Evolutionary conservation across 192 early-diverging fungal species (phyloP).

Genomic region (Backusella mclennaniae): DNA sequence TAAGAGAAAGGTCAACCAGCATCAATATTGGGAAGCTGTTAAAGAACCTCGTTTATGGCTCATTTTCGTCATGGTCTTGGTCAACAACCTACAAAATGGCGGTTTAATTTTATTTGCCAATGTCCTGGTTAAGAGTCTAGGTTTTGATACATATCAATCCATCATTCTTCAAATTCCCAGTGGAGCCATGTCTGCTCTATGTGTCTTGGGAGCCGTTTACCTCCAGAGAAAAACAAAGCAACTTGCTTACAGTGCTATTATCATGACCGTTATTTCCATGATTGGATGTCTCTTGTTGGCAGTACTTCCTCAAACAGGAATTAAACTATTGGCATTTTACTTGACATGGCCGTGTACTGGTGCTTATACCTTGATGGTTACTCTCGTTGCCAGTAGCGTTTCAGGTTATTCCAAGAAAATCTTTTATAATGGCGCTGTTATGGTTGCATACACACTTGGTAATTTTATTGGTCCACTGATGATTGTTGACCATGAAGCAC

Average conservation of each 20-base stretch:
- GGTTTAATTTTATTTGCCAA: constrained; percentile 21
- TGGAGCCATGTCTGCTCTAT: background rate
- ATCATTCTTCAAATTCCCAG: constrained; percentile 13
- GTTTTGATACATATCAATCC: constrained; percentile 4
- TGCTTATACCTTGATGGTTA: background rate
- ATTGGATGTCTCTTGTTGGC: constrained; percentile 1
- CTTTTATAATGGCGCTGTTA: background rate
- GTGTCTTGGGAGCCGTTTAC: background rate
- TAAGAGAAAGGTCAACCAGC: background rate
- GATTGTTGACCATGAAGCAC: constrained; percentile 9
- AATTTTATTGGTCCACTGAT: constrained; percentile 23
- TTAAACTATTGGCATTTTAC: background rate
- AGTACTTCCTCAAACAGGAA: background rate
- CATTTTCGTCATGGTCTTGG: background rate
- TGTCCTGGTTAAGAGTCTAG: constrained; percentile 10
- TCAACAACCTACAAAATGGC: constrained; percentile 21
- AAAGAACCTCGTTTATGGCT: constrained; percentile 25
- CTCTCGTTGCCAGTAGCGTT: background rate
- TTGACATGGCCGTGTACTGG: background rate
- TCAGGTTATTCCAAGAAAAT: constrained; percentile 21
- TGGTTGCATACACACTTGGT: constrained; percentile 16
- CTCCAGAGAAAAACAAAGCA: background rate
- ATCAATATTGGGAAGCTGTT: constrained; percentile 25
- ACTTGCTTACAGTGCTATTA: background rate
- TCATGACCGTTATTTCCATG: background rate